Evolutionary conservation across 495 filamentous ascomycete genomes (phyloP), one percentile per base, ranked within the genome.

Genomic region (Aspergillus carlsbadensis): DNA sequence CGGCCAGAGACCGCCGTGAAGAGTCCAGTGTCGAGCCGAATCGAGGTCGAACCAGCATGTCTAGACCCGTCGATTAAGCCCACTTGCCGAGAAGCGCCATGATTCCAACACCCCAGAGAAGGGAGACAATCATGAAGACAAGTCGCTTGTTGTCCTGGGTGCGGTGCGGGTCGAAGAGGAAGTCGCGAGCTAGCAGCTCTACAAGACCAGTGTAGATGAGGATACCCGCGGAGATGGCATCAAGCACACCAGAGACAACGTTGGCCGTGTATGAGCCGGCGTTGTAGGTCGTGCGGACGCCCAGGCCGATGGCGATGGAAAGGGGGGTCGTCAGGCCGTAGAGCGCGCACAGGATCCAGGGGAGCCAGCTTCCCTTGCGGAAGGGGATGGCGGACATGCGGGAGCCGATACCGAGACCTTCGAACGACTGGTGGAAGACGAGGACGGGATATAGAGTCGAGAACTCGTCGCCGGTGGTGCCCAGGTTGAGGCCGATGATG

Each of bases 11-110:
- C 26, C 26, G 26, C 26, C 26, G 8, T 29, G 3, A 29, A 29
- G 26, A 29, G 26, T 29, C 26, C 3, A 29, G 26, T 29, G 26
- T 29, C 26, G 26, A 29, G 26, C 8, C 26, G 26, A 29, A 8
- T 29, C 8, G 26, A 29, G 4, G 3, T 8, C 4, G 26, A 29
- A 15, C 18, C 8, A n/a, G 15, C 1, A 10, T 10, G 41, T 4
- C n/a, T 10, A 22, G 15, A 18, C 3, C 7, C 8, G 35, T 31
- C 42, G 26, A 35, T 39, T 37, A 58, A 7, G 56, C 56, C 56
- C 56, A 58, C 11, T 58, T 52, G 1, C 56, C 56, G 24, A 58
- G 21, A 10, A 58, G 35, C 2, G 56, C 56, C 56, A 58, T 58
- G 15, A 58, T 36, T 14, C 56, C 56, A 21, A 34, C 35, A 5